phyloP scores from a whole-genome alignment of 2,329 filamentous ascomycete species.

The Waltergamsia citrina region DNA sequence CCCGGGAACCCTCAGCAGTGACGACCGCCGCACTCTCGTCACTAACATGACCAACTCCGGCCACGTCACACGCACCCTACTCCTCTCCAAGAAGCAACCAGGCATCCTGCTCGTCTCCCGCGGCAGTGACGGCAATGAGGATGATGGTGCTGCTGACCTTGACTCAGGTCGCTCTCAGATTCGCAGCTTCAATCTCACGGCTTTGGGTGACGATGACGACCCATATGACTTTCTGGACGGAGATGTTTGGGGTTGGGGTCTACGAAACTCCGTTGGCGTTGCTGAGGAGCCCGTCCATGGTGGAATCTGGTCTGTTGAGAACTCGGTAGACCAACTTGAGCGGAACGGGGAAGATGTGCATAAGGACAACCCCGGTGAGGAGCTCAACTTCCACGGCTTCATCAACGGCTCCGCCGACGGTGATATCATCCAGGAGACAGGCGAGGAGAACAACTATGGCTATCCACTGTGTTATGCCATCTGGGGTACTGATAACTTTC shows the following conservation, averaged over 20 bases:
- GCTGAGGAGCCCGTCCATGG: constrained; percentile 49
- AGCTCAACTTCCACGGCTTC: constrained; percentile 63
- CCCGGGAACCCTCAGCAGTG: constrained; percentile 29
- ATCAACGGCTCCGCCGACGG: constrained; percentile 24
- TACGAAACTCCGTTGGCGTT: constrained; percentile 64
- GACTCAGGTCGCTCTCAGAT: constrained; percentile 56
- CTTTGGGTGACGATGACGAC: constrained; percentile 12
- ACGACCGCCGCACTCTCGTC: constrained; percentile 41
- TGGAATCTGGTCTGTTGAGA: constrained; percentile 55
- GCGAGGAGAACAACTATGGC: constrained; percentile 49
- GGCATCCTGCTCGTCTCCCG: constrained; percentile 55
- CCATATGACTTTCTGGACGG: constrained; percentile 39
- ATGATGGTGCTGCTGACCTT: constrained; percentile 39
- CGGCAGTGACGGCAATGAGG: constrained; percentile 55
- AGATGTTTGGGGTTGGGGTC: constrained; percentile 52
- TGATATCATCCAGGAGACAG: constrained; percentile 9
- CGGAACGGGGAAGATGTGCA: constrained; percentile 53
- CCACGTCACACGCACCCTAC: constrained; percentile 58
- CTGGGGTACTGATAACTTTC: constrained; percentile 43
- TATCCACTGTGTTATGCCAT: constrained; percentile 62
- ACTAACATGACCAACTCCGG: constrained; percentile 52
- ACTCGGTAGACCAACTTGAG: constrained; percentile 55
- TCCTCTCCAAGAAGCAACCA: constrained; percentile 45
- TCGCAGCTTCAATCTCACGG: constrained; percentile 41
- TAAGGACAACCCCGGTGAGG: constrained; percentile 61